Conservation (phyloP, 352 stramenopile species). For the Phytopythium kandeliae region DNA sequence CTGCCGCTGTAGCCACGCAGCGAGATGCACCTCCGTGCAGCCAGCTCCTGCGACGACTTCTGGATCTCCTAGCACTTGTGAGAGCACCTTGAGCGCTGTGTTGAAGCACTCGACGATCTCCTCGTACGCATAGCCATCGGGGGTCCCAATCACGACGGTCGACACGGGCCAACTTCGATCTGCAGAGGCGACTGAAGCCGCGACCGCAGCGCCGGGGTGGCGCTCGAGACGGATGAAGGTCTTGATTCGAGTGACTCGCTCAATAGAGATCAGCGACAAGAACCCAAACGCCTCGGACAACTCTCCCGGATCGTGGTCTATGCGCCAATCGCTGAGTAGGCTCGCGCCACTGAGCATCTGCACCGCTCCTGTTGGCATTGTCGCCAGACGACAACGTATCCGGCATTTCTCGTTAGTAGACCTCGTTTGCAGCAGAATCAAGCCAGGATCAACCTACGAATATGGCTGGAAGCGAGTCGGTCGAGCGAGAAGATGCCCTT, state of each 20-base stretch:
- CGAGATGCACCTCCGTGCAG: conserved; percentile 45
- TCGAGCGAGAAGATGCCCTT: conserved; percentile 45
- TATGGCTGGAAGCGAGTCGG: conserved; percentile 37
- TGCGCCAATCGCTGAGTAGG: conserved; percentile 39
- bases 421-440: background rate
- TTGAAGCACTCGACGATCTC: conserved; percentile 39
- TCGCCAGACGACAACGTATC: conserved; percentile 2
- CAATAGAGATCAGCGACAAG: conserved; percentile 30
- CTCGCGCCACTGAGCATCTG: conserved; percentile 43
- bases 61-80: conserved; percentile 26
- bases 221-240: conserved; percentile 28
- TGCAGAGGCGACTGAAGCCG: background rate
- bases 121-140: conserved; percentile 32
- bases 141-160: conserved; percentile 29
- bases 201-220: background rate
- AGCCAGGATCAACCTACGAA: conserved; percentile 32
- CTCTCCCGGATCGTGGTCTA: conserved; percentile 9
- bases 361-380: conserved; percentile 21
- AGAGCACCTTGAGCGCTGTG: conserved; percentile 32
- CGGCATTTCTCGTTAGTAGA: background rate
- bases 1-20: conserved; percentile 25
- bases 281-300: conserved; percentile 23
- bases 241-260: conserved; percentile 23
- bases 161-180: conserved; percentile 22
- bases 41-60: conserved; percentile 40